Conservation (phyloP, 345 rosid genomes). For the Eucalyptus shirleyi region DNA sequence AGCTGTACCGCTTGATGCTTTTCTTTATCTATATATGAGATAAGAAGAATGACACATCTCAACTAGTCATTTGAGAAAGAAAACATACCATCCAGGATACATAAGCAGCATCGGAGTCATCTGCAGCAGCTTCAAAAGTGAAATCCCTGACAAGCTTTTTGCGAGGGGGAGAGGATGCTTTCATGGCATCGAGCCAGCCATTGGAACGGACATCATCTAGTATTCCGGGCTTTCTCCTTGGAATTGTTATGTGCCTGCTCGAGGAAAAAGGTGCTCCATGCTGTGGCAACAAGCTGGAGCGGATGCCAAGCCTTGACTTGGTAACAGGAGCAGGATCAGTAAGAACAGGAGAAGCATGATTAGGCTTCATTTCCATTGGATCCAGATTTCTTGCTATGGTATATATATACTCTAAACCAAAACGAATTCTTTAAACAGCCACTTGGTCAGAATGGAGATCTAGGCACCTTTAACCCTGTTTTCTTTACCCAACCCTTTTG, state of each 20-base stretch:
- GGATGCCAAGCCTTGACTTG: constrained; percentile 60
- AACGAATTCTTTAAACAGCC: not conserved
- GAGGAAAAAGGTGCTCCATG: constrained; percentile 41
- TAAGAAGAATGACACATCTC: not conserved
- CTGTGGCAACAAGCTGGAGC: constrained; percentile 33
- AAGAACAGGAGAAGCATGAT: constrained; percentile 63
- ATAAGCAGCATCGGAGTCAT: constrained; percentile 55
- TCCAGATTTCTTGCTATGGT: constrained; percentile 5
- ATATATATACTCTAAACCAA: not conserved
- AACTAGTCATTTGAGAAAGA: not conserved
- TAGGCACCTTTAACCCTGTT: not conserved
- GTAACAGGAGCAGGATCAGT: constrained; percentile 45
- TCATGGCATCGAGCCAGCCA: constrained; percentile 96
- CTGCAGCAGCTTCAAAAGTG: constrained; percentile 32
- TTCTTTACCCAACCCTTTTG: constrained; percentile 61
- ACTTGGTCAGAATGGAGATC: not conserved
- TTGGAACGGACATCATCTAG: constrained; percentile 79
- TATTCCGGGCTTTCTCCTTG: constrained; percentile 52
- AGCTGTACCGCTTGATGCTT: not conserved
- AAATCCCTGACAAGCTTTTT: constrained; percentile 56
- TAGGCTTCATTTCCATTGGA: constrained; percentile 59
- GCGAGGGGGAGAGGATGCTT: constrained; percentile 89
- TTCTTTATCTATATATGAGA: not conserved
- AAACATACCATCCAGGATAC: constrained; percentile 61
- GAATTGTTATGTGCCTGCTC: constrained; percentile 23